Base-by-base conservation (phyloP, 768 basidiomycete species). In the Rhodosporidiobolus sp. region DNA sequence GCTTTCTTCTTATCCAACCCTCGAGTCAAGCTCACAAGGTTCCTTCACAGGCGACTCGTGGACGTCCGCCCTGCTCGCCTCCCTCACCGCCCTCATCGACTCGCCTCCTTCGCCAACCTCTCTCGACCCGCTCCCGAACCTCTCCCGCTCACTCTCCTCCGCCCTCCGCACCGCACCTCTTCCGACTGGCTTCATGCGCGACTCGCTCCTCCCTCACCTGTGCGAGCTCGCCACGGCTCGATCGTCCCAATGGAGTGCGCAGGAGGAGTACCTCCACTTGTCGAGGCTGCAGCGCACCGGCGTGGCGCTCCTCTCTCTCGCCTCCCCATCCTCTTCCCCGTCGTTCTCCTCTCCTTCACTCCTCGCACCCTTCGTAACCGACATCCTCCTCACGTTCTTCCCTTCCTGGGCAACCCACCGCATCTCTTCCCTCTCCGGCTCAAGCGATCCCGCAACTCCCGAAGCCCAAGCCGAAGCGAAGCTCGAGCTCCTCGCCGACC, bases 401-500 rank as follows among this genome's bases (percentile, higher is more conserved):
- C 20, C 58, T 19, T 8, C 20, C 10, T 46, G 38, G 58, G 58
- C 58, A n/a, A 4, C 11, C 3, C 58, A 38, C 3, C 38, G 26
- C 9, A n/a, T 43, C 5, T 43, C 38, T 14, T 7, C 38, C 38
- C 38, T 7, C 38, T 43, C 58, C 8, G 9, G 4, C 56, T 34
- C 35, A 30, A 35, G 10, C 7, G 26, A 38, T 19, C 3, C 35
- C 38, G 22, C 17, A 10, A 28, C 11, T 8, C 35, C 11, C 22
- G 38, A 22, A 38, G 58, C 38, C 26, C n/a, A 9, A 11, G 58
- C 24, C 34, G 34, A 56, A 26, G 14, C 8, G 38, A 46, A 59
- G 38, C 58, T 59, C 58, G 58, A 59, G 38, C 28, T 59, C 11
- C n/a, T 59, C 38, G 58, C 58, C n/a, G 58, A 59, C 45, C 4